phyloP scores from a whole-genome alignment of 805 yeast genomes.

The Nadsonia fulvescens region DNA sequence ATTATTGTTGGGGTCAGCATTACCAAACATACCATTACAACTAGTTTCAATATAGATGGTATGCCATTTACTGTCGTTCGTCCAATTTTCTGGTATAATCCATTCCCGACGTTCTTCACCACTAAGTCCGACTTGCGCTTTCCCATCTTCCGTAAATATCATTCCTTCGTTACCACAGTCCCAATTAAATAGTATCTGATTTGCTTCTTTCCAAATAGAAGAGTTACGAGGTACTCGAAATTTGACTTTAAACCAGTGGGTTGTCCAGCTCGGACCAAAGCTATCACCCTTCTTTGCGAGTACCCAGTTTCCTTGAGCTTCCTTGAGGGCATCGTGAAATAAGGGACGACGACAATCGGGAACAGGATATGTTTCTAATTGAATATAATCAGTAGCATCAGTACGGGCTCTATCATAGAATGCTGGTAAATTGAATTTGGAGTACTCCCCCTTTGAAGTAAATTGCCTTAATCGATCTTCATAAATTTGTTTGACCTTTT shows the following conservation, averaged over 20 bases:
- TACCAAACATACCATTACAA: conserved; percentile 90
- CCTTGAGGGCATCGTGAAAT: conserved; percentile 38
- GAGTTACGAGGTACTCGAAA: conserved; percentile 37
- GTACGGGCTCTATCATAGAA: conserved; percentile 50
- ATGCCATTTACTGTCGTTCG: conserved; percentile 32
- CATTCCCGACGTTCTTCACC: conserved; percentile 70
- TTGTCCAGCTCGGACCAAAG: conserved; percentile 93
- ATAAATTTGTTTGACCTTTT: conserved; percentile 59
- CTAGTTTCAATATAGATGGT: conserved; percentile 72
- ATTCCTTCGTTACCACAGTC: conserved; percentile 78
- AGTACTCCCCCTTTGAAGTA: conserved; percentile 63
- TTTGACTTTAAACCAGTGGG: conserved; percentile 76
- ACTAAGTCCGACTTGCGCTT: conserved; percentile 68
- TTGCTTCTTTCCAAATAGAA: conserved; percentile 23
- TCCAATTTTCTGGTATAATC: conserved; percentile 40
- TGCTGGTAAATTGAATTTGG: conserved; percentile 56
- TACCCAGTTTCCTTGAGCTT: conserved; percentile 24
- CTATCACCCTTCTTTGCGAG: conserved; percentile 38
- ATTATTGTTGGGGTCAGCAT: conserved; percentile 27
- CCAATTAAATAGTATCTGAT: conserved; percentile 55
- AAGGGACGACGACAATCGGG: conserved; percentile 51
- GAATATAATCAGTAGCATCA: conserved; percentile 31
- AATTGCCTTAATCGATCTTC: conserved; percentile 61
- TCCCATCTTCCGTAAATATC: conserved; percentile 47
- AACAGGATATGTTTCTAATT: conserved; percentile 52